Evolutionary conservation across 768 basidiomycete species (phyloP).

Genomic region (Steccherinum ochraceum): DNA sequence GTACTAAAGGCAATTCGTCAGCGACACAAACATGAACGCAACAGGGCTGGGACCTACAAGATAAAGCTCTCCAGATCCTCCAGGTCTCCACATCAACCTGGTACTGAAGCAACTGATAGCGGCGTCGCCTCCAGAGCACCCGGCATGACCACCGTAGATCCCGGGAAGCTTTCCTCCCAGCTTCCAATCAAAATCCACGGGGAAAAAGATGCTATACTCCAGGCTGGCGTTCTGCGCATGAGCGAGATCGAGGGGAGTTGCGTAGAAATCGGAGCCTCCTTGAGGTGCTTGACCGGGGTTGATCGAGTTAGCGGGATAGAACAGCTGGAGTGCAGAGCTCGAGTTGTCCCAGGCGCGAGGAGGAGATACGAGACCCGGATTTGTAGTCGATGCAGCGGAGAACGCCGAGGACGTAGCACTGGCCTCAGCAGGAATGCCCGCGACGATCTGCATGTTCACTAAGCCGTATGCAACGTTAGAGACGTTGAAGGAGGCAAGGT

Average conservation of each 20-base stretch:
- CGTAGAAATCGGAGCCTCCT: slow-evolving; percentile 73
- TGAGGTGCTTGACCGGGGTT: slow-evolving; percentile 57
- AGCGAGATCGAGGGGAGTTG: slow-evolving; percentile 38
- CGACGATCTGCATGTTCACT: slow-evolving; percentile 51
- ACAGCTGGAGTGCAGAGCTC: slow-evolving; percentile 48
- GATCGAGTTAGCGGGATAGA: slow-evolving; percentile 64
- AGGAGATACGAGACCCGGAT: slow-evolving; percentile 11
- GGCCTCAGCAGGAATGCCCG: slow-evolving; percentile 32
- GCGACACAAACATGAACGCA: neutral
- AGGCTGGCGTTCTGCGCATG: slow-evolving; percentile 49
- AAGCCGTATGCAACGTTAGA: slow-evolving; percentile 47
- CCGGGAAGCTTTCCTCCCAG: slow-evolving; percentile 83
- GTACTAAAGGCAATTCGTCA: slow-evolving; percentile 40
- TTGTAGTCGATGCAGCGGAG: slow-evolving; percentile 11
- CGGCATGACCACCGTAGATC: slow-evolving; percentile 59
- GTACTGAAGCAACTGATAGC: slow-evolving; percentile 79
- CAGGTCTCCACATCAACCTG: slow-evolving; percentile 72
- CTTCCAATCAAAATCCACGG: slow-evolving; percentile 67
- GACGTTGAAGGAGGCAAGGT: slow-evolving; percentile 56
- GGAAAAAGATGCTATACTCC: slow-evolving; percentile 74
- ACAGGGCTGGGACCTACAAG: slow-evolving; percentile 37
- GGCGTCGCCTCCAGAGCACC: slow-evolving; percentile 69
- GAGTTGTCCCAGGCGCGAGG: slow-evolving; percentile 22
- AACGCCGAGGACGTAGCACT: slow-evolving; percentile 22
- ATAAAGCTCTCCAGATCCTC: slow-evolving; percentile 71